These are phyloP conservation scores for Chaetomiaceae sp. DNA, from an alignment of 2,329 filamentous ascomycete species.

Conservation along the genomic window DNA sequence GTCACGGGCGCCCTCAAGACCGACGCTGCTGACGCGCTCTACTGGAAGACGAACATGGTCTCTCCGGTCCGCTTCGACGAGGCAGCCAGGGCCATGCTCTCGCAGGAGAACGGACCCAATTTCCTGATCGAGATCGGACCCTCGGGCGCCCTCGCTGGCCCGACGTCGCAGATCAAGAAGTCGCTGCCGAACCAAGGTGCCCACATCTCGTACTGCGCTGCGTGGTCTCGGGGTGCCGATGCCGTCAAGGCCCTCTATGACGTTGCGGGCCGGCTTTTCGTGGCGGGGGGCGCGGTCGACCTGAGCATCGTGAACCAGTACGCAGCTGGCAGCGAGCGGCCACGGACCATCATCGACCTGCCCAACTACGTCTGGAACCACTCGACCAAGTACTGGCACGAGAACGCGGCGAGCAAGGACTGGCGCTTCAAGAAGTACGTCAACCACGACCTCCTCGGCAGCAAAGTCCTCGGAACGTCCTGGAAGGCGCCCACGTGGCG, in stretches of 20 bases:
- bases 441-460: slow-evolving; percentile 35
- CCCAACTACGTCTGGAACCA: slow-evolving; percentile 31
- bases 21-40: slow-evolving; percentile 15
- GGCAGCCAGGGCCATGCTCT: slow-evolving; percentile 17
- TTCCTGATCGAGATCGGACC: slow-evolving; percentile 25
- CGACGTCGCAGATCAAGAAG: slow-evolving; percentile 23
- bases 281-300: slow-evolving; percentile 14
- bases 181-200: background rate
- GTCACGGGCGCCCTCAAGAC: slow-evolving; percentile 12
- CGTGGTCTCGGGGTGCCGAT: slow-evolving; percentile 18
- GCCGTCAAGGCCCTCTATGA: slow-evolving; percentile 17
- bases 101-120: slow-evolving; percentile 7
- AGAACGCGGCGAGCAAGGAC: slow-evolving; percentile 30
- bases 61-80: slow-evolving; percentile 28
- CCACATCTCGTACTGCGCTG: background rate
- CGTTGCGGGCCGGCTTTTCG: slow-evolving; percentile 24
- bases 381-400: slow-evolving; percentile 29
- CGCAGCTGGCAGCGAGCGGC: no score
- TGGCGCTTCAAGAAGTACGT: slow-evolving; percentile 27
- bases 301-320: slow-evolving; percentile 24
- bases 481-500: slow-evolving; percentile 16
- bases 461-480: slow-evolving; percentile 19
- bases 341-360: slow-evolving; percentile 22
- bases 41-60: slow-evolving; percentile 32
- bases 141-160: slow-evolving; percentile 11